Evolutionary conservation across 805 yeast genomes (phyloP), one percentile per base, ranked within the genome.

Genomic region (Teunomyces barrocoloradensis): DNA sequence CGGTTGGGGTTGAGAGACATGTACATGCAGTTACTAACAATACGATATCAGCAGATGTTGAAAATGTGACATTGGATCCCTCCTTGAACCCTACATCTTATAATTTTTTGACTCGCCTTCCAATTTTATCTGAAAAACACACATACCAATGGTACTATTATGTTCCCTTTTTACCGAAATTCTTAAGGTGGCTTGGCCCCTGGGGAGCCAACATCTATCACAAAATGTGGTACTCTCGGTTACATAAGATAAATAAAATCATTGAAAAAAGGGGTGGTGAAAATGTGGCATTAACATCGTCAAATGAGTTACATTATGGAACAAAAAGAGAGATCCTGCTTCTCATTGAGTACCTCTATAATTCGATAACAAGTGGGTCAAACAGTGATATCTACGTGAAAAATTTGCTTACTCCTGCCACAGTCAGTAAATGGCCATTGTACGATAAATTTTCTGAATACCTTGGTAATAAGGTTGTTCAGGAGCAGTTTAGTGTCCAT

Each of bases 1-100:
- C 96, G 0, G 87, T 85, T 0, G 96, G 96, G 0, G 81, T 87
- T 15, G 95, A 88, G 55, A 71, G 88, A 38, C 80, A 80, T 42
- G 77, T 85, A 0, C 81, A 74, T 58, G 82, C 91, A 0, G 65
- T 85, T 2, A 76, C 75, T 1, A 75, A 75, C 48, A 73, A 77
- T 5, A 44, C 44, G 7, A 48, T 44, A 29, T 32, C 36, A 27
- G 46, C 15, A 12, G 34, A 48, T 20, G 33, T 41, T 21, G 42
- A 52, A 12, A 11, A 27, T 18, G 42, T 10, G 13, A 9, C 48
- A 7, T 53, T 63, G 11, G 60, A 56, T 40, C 75, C 82, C 6
- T 58, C 74, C 2, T 53, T 74, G 12, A 74, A 71, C 52, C 81
- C 81, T 1, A 64, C 69, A 0, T 65, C 71, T 6, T 76, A 69